Conservation (phyloP, 2,329 filamentous ascomycete species). For the Diaporthe amygdali region DNA sequence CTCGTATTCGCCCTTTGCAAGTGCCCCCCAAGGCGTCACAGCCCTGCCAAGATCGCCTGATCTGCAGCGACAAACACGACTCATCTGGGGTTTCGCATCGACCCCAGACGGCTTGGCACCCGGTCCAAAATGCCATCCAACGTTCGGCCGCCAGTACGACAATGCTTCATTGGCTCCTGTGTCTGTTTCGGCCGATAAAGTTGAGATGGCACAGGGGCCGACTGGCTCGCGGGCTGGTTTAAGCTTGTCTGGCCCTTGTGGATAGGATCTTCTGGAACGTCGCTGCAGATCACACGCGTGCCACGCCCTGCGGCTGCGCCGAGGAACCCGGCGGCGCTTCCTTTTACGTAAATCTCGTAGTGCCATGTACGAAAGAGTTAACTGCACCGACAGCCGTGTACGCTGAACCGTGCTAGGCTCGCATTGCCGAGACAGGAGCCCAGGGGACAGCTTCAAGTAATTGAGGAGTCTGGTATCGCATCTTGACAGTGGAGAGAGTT, state of each 20-base stretch:
- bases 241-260: not conserved
- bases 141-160: not conserved
- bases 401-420: not conserved
- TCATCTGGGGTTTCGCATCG: not conserved
- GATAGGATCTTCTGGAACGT: not conserved
- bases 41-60: constrained; percentile 5
- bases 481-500: no score
- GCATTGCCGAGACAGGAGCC: not conserved
- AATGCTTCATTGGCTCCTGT: not conserved
- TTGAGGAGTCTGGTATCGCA: no score
- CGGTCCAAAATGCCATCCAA: not conserved
- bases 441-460: no score
- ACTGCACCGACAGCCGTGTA: not conserved
- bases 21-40: not conserved
- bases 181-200: not conserved
- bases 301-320: not conserved
- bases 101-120: not conserved
- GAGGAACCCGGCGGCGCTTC: not conserved
- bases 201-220: not conserved
- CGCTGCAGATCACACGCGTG: not conserved
- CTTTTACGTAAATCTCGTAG: not conserved
- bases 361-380: not conserved
- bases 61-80: not conserved
- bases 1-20: not conserved
- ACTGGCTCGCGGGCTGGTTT: not conserved